phyloP scores from a whole-genome alignment of 2,329 filamentous ascomycete genomes.

The Sclerotinia spermophila region DNA sequence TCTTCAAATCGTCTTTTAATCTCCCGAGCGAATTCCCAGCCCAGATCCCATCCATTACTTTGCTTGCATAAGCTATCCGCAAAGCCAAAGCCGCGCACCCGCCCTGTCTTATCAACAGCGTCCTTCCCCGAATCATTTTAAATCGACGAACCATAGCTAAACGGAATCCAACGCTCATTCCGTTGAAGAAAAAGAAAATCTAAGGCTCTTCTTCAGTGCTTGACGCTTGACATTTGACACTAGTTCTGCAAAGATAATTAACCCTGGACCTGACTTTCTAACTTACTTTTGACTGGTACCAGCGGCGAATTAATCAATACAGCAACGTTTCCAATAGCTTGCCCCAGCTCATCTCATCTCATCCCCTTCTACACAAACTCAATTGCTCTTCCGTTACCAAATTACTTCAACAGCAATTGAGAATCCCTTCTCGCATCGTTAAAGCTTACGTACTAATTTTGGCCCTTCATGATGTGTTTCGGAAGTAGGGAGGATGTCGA shows the following conservation, averaged over 20 bases:
- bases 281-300: not conserved
- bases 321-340: not conserved
- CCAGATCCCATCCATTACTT: not conserved
- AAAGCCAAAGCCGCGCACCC: not conserved
- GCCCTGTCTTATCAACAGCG: conserved; percentile 1
- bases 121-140: not conserved
- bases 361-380: not conserved
- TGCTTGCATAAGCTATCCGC: not conserved
- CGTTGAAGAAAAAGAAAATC: not conserved
- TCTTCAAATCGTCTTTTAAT: not conserved
- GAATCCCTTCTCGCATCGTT: not conserved
- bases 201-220: not conserved
- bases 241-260: not conserved
- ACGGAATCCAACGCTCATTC: not conserved
- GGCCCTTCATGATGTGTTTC: conserved; percentile 57
- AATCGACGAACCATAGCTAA: not conserved
- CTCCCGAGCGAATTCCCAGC: not conserved
- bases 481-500: conserved; percentile 47
- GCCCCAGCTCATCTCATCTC: not conserved
- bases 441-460: not conserved
- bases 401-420: not conserved
- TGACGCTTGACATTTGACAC: not conserved
- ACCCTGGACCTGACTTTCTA: not conserved
- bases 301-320: not conserved
- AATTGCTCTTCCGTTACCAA: not conserved